Evolutionary conservation across 2,329 filamentous ascomycete genomes (phyloP).

Genomic region (Pestalotiopsis sp.): DNA sequence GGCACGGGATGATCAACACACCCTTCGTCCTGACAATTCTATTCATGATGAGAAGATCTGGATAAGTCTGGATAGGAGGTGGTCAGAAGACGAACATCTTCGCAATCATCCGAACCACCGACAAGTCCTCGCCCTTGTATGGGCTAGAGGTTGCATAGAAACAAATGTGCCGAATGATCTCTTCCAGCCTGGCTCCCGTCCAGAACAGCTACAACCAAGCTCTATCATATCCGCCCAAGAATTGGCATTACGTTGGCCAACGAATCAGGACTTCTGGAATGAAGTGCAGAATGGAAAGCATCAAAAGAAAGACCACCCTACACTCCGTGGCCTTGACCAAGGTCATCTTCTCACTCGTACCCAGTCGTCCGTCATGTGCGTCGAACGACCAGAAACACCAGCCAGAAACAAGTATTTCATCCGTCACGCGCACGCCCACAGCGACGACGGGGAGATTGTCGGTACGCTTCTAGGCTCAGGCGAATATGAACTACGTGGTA

Average conservation of each 20-base stretch:
- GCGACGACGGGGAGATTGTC: neutral
- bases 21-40: neutral
- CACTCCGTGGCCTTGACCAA: neutral
- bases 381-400: neutral
- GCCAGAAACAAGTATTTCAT: neutral
- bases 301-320: accelerated
- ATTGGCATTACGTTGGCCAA: neutral
- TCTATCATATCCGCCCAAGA: neutral
- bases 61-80: neutral
- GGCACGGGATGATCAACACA: neutral
- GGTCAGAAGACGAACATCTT: neutral
- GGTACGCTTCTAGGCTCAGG: neutral
- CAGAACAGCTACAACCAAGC: neutral
- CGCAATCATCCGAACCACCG: neutral
- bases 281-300: neutral
- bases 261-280: neutral
- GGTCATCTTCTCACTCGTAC: neutral
- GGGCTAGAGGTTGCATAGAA: neutral
- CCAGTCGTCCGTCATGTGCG: neutral
- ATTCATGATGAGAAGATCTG: neutral
- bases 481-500: neutral
- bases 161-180: neutral
- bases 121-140: neutral
- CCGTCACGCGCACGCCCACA: neutral
- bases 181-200: neutral